These are phyloP conservation scores for Gremmenia infestans DNA, from an alignment of 2,329 filamentous ascomycete genomes.

Conservation along the genomic window DNA sequence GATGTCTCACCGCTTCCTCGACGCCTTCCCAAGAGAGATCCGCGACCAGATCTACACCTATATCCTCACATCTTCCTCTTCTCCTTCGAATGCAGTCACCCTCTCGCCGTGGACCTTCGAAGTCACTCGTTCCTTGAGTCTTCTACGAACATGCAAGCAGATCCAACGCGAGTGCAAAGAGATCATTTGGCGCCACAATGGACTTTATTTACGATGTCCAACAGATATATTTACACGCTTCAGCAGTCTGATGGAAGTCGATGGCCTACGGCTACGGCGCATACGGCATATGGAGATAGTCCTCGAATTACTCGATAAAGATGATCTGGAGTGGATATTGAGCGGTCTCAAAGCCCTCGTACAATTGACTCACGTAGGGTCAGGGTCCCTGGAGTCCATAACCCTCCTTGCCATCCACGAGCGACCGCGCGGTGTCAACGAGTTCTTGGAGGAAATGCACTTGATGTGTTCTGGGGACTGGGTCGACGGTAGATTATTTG, in stretches of 20 bases:
- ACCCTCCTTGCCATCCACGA: constrained; percentile 23
- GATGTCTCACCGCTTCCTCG: constrained; percentile 22
- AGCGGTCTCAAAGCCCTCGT: constrained; percentile 15
- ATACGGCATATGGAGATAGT: constrained; percentile 22
- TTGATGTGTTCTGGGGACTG: constrained; percentile 20
- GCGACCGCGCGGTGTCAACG: constrained; percentile 20
- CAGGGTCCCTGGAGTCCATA: constrained; percentile 19
- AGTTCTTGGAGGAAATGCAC: constrained; percentile 24
- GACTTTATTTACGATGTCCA: constrained; percentile 16
- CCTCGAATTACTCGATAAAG: constrained; percentile 27
- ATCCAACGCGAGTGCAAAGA: constrained; percentile 29
- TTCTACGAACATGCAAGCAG: constrained; percentile 29
- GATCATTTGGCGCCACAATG: constrained; percentile 26
- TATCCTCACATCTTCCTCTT: constrained; percentile 17
- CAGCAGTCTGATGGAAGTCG: constrained; percentile 8
- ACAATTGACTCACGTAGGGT: constrained; percentile 7
- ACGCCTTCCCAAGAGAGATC: constrained; percentile 26
- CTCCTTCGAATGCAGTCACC: constrained; percentile 15
- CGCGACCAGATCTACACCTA: constrained; percentile 29
- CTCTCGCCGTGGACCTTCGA: constrained; percentile 26
- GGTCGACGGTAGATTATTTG: constrained; percentile 25
- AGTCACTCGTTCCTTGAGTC: constrained; percentile 21
- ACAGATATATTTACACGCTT: constrained; percentile 19
- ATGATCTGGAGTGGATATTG: constrained; percentile 28
- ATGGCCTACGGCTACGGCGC: constrained; percentile 3